Percentiles rank a stretch among this genome's conserved stretches.
phyloP scores from a whole-genome alignment of 2,329 filamentous ascomycete genomes.

The Phialophora macrospora region DNA sequence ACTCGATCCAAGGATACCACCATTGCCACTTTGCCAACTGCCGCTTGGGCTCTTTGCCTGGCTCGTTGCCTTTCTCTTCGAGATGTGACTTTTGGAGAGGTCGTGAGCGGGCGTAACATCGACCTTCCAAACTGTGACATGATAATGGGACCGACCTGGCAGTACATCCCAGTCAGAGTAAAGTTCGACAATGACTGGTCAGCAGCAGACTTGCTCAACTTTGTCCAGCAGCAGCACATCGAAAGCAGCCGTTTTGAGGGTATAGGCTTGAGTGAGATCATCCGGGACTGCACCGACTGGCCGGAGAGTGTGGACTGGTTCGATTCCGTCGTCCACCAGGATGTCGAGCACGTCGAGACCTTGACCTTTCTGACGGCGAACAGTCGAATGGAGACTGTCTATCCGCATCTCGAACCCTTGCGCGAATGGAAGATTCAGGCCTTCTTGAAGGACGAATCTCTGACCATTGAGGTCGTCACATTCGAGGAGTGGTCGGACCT shows the following conservation, averaged over 20 bases:
- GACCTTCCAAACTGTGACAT: constrained; percentile 60
- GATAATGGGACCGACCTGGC: constrained; percentile 69
- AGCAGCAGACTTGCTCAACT: no score
- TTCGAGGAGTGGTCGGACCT: constrained; percentile 61
- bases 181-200: constrained; percentile 59
- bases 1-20: constrained; percentile 61
- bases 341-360: constrained; percentile 65
- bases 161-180: constrained; percentile 69
- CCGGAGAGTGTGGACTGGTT: constrained; percentile 48
- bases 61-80: constrained; percentile 58
- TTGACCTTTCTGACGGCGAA: constrained; percentile 45
- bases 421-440: constrained; percentile 66
- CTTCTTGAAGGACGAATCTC: constrained; percentile 58
- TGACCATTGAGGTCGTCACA: constrained; percentile 65
- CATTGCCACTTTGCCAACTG: constrained; percentile 68
- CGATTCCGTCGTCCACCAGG: constrained; percentile 64
- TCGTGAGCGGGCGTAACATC: constrained; percentile 67
- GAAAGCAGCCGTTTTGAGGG: no score
- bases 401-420: constrained; percentile 62
- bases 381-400: constrained; percentile 62
- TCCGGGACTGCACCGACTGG: no score
- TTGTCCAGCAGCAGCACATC: no score
- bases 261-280: no score
- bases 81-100: constrained; percentile 70
- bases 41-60: constrained; percentile 68